Conservation (phyloP, 257 asterid genomes). For the Echites panduratus region DNA sequence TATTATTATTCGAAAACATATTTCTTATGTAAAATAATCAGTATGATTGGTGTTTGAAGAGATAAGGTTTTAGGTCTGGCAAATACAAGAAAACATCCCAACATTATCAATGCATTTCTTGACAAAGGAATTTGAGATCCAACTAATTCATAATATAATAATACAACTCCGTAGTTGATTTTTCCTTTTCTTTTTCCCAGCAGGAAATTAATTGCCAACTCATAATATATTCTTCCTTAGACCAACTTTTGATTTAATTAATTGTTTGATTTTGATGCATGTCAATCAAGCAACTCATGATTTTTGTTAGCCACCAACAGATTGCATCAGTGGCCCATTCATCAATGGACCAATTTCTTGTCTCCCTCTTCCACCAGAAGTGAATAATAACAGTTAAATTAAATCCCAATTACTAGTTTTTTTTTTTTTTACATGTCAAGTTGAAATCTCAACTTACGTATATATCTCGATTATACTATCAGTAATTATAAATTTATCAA, state of each 20-base stretch:
- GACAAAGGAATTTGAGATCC: neutral
- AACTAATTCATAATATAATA: neutral
- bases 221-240: neutral
- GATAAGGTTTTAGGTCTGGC: too few species aligned
- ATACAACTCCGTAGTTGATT: neutral
- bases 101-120: neutral
- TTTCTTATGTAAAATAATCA: too few species aligned
- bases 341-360: constrained; percentile 1
- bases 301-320: neutral
- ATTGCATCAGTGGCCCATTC: neutral
- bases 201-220: constrained; percentile 11
- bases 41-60: too few species aligned
- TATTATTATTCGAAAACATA: too few species aligned
- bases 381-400: too few species aligned
- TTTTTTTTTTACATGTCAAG: too few species aligned
- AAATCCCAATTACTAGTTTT: too few species aligned
- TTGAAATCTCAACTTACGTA: too few species aligned
- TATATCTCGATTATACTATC: too few species aligned
- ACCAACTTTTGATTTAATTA: neutral
- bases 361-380: neutral
- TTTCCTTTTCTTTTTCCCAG: neutral
- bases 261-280: neutral
- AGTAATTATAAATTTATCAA: too few species aligned
- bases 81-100: neutral
- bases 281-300: constrained; percentile 7